Base-by-base conservation (phyloP, 2,329 filamentous ascomycete species). In the Diplocarpon rosae region DNA sequence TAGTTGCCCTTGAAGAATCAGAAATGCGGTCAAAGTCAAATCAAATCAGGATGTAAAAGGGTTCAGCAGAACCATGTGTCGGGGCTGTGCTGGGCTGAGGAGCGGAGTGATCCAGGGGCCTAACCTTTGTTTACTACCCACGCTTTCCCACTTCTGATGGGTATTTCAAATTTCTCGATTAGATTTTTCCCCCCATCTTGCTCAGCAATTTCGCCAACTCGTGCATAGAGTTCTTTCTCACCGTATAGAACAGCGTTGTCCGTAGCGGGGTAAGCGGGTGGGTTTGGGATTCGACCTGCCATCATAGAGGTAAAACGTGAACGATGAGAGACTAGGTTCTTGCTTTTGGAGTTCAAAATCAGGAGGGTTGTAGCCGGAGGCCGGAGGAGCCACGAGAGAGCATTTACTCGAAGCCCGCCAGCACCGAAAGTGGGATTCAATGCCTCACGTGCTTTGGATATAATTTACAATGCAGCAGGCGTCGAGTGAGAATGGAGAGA, bases 141-240 rank as follows among this genome's bases (percentile, higher is more conserved):
- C 1, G 85, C 84, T 48, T 70, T 70, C 1, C 82, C 86, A 2
- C 80, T 85, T 29, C 85, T 78, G 27, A 87, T 83, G 0, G 83
- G 80, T 24, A 92, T 67, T 1, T 73, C 74, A 52, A 83, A 82
- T 6, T 74, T 66, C 2, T 71, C 59, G 5, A 68, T 29, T 1
- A 70, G 54, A 0, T 39, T 39, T 42, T 51, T 54, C 8, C 33
- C 43, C 4, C 27, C 42, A 1, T 49, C 45, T 12, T 40, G 31
- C 31, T 49, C 41, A 8, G 52, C 46, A 37, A 52, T 44, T 14
- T 46, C 39, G 8, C 45, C 48, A 27, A 55, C 45, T 10, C 50
- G 47, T 9, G 38, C 48, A 43, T 58, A 59, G 8, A 59, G 43
- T 10, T 46, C 49, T 38, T 50, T 52, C 27, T 58, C 52, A 3